Base-by-base conservation (phyloP, 139 green algal species). In the Bryopsis sp. region DNA sequence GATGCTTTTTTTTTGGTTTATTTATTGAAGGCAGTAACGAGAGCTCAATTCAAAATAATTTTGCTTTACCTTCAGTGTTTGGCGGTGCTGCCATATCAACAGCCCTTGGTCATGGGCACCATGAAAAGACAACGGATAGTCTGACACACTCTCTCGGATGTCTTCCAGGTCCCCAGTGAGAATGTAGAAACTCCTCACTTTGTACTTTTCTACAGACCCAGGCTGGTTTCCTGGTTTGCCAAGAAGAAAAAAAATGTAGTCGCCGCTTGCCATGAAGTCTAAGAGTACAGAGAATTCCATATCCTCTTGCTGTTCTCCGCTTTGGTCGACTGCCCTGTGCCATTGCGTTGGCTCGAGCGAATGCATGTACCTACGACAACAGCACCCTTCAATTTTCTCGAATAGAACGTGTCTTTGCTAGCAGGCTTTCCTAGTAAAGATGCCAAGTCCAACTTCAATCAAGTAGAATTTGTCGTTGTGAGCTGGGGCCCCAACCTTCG, bases 201-300 rank as follows among this genome's bases (percentile, higher is more conserved):
- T 35, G 54, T 63, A 63, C 19, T n/a, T 15, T 7, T 36, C 54
- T 11, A 63, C n/a, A 7, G 11, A 34, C 19, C 15, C 19, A 26
- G 11, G 11, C 15, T 63, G 7, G 11, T 29, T 7, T 7, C 7
- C 15, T 29, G 54, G 54, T 19, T 63, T n/a, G 11, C 54, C 54
- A 7, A 63, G n/a, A 7, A 63, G 54, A 7, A 63, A 63, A 19
- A 63, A 63, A 11, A 63, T 63, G 54, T 35, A 63, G 54, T n/a
- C 15, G 7, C 54, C 7, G n/a, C 26, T 63, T n/a, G 54, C 11
- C 7, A 63, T 7, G 7, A 29, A n/a, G n/a, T 63, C 54, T 19
- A 63, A 7, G 8, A 63, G 11, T 29, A 63, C n/a, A 34, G n/a
- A 33, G 54, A 63, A 63, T n/a, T n/a, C 15, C 26, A 33, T 19